phyloP scores from a whole-genome alignment of 2,329 filamentous ascomycete genomes.

The Xylaria arbuscula region DNA sequence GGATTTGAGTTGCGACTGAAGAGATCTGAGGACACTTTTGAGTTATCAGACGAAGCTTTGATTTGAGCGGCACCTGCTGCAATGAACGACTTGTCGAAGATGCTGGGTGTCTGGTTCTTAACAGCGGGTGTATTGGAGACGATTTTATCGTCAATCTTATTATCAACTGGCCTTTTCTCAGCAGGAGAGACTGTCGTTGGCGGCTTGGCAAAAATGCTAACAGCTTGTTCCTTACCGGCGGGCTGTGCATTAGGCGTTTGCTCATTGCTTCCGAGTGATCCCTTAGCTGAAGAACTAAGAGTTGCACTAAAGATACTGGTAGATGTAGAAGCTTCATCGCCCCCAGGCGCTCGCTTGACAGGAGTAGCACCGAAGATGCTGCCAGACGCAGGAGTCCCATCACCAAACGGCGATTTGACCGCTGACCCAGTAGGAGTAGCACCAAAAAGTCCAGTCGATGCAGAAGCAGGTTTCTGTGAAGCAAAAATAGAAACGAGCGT shows the following conservation, averaged over 20 bases:
- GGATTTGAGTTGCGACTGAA: constrained; percentile 43
- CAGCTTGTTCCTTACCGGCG: constrained; percentile 18
- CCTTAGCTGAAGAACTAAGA: constrained; percentile 6
- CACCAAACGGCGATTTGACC: constrained; percentile 16
- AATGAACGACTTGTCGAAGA: constrained; percentile 37
- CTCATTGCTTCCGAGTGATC: constrained; percentile 22
- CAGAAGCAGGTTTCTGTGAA: constrained; percentile 36
- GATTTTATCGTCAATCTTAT: constrained; percentile 14
- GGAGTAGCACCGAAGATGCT: constrained; percentile 35
- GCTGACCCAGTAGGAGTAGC: constrained; percentile 15
- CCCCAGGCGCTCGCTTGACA: constrained; percentile 12
- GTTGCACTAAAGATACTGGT: constrained; percentile 37
- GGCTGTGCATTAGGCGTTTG: constrained; percentile 30
- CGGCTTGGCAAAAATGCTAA: constrained; percentile 30
- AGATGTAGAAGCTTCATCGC: constrained; percentile 22
- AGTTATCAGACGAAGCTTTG: constrained; percentile 34
- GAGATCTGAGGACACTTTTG: constrained; percentile 38
- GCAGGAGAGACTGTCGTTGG: constrained; percentile 1
- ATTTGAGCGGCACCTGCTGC: constrained; percentile 34
- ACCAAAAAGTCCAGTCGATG: constrained; percentile 38
- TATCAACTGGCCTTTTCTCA: constrained; percentile 28
- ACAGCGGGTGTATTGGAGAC: constrained; percentile 3
- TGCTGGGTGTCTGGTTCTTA: constrained; percentile 28
- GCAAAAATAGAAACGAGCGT: constrained; percentile 42
- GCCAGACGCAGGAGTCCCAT: constrained; percentile 20